Evolutionary conservation across 1,284 basidiomycete genomes (phyloP), one percentile per base, ranked within the genome.

Genomic region (Melampsora americana): DNA sequence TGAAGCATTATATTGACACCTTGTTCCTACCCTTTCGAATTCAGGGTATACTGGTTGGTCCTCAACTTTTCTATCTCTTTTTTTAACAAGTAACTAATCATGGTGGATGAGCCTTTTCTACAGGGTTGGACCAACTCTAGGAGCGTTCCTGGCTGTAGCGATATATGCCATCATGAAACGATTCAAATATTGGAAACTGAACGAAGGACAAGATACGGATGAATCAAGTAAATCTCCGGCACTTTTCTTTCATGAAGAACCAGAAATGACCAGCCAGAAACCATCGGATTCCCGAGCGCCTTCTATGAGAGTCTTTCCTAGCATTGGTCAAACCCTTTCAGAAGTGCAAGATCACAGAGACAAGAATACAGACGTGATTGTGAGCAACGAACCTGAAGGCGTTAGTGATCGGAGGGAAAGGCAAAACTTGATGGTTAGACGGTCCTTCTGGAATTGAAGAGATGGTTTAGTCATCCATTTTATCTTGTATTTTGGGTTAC

Each of bases 131-230:
- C 74, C 74, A 4, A 76, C 74, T 23, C 26, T 76, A 14, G 74
- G 74, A 16, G 60, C 74, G 2, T 30, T 76, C 16, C 59, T 76
- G 4, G 74, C 74, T 23, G 67, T 76, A 18, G 44, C n/a, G n/a
- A 76, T 76, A 18, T 76, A 76, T 44, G 53, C 67, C 16, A 42
- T 46, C 16, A 32, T 69, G 26, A 76, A 76, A 42, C 67, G 67
- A 35, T 67, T 62, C 50, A 76, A 76, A 46, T 76, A 76, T 35
- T 76, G 74, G 74, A 67, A 64, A 2, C 42, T 76, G 16, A 76
- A 69, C 39, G 59, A 69, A n/a, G 74, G 74, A 5, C 74, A 76
- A 35, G 74, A 76, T 39, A 76, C 66, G 0, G 74, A 76, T 35
- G 67, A 69, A 56, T 39, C 74, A 4, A 69, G 74, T 35, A 69